Evolutionary conservation across 768 basidiomycete species (phyloP), one percentile per base, ranked within the genome.

Genomic region (Cyclocybe cylindracea): DNA sequence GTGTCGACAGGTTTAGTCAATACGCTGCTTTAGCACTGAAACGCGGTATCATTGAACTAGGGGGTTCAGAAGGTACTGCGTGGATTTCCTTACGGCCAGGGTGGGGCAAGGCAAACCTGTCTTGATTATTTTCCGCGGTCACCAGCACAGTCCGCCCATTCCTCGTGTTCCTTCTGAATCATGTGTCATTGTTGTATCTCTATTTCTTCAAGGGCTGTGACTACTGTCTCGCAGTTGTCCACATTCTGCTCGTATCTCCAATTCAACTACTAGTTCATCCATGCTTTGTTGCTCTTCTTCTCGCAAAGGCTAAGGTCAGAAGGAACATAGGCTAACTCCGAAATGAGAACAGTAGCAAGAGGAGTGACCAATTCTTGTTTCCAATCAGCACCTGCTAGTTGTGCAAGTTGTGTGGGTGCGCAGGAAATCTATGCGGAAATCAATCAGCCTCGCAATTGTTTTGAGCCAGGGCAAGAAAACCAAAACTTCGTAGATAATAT

Each of bases 161-260:
- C 24, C 24, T 24, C 2, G 24, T 24, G 5, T 5, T 24, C 24
- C 5, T 5, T 24, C 24, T 24, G 24, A 24, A 24, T 5, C 24
- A 5, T 5, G 5, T 24, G 24, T 24, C 24, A 24, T 5, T 5
- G 24, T 24, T 24, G 24, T 24, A 24, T 24, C 24, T 24, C 24
- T 24, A 24, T 14, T 13, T 41, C 10, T 34, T 19, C 7, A 31
- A 19, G 16, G 35, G 4, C 29, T 24, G 14, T 5, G 18, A 5
- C 16, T 13, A 44, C 19, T 2, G 32, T 38, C 19, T 24, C 38
- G 11, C 40, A 2, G 76, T 82, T 41, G 84, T 84, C 71, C 80
- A 86, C 18, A 87, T 80, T 50, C 75, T 75, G 50, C 80, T 66
- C 9, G 78, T 79, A 60, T 87, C 64, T 85, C 83, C 44, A 88